Evolutionary conservation across 805 yeast species (phyloP), one percentile per base, ranked within the genome.

Genomic region (Starmera pachycereana): DNA sequence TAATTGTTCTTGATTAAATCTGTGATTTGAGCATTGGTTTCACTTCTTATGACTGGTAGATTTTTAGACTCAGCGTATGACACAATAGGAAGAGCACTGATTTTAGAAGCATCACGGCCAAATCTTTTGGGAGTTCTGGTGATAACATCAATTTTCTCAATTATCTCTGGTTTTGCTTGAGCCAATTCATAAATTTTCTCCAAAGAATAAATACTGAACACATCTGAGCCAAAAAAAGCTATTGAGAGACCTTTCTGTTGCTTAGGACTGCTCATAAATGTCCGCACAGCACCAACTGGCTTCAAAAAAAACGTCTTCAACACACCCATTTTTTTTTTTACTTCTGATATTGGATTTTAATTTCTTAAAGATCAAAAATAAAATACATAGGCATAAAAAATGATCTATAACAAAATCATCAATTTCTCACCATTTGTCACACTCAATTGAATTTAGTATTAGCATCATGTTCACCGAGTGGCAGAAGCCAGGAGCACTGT

Each of bases 181-280:
- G 48, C 41, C 18, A 60, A 43, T 29, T 52, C 52, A 4, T 66
- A 48, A 8, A 71, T 48, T 12, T 61, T 62, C 8, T 57, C 51
- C 13, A 85, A 62, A 4, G 83, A 72, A 8, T 58, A 62, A 25
- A 77, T 69, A 48, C 88, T 78, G 58, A 85, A 86, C 18, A 56
- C 57, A 53, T 86, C 96, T 1, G 88, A 74, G 1, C 96, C 96
- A 57, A 86, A 86, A 52, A 75, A 83, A 1, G 87, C 84, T 9
- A 85, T 46, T 31, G 53, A 52, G 36, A 62, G 12, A 12, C 18
- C 31, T 12, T 27, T 27, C 4, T 32, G 6, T 7, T 28, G 12
- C 7, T 27, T 19, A 8, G 16, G 12, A n/a, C n/a, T 35, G 22
- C 11, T 25, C n/a, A 13, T 6, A 30, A 11, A 14, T 4, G 29